Evolutionary conservation across 371 early-diverging fungal genomes (phyloP).

Genomic region (Funneliformis caledonium): DNA sequence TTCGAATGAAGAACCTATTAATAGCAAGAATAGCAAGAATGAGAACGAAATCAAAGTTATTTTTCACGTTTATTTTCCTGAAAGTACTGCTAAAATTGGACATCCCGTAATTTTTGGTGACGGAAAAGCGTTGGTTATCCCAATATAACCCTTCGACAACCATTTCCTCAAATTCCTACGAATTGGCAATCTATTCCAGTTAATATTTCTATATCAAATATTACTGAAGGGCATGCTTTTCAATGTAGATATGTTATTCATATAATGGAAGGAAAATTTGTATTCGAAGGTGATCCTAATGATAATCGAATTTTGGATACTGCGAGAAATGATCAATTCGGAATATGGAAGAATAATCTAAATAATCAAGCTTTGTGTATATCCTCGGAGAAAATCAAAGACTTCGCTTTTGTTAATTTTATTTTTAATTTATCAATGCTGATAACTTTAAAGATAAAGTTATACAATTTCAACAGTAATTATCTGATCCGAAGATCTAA

Average conservation of each 20-base stretch:
- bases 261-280: background rate
- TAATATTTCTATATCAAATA: background rate
- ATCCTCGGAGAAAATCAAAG: too few species aligned
- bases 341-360: constrained; percentile 1
- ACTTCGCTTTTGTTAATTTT: too few species aligned
- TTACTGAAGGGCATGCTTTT: background rate
- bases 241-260: constrained; percentile 11
- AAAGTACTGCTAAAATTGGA: too few species aligned
- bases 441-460: constrained; percentile 18
- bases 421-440: too few species aligned
- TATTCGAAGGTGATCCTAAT: constrained; percentile 8
- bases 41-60: background rate
- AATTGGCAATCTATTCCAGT: constrained; percentile 15
- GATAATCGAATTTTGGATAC: background rate
- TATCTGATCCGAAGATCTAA: background rate
- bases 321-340: background rate
- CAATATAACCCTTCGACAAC: background rate
- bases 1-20: too few species aligned
- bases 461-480: background rate
- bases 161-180: background rate
- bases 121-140: too few species aligned
- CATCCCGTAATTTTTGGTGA: constrained; percentile 9
- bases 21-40: background rate
- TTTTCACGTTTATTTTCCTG: too few species aligned
- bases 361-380: background rate